Conservation (phyloP, 179 eudicot genomes). For the Beta macrorhiza region DNA sequence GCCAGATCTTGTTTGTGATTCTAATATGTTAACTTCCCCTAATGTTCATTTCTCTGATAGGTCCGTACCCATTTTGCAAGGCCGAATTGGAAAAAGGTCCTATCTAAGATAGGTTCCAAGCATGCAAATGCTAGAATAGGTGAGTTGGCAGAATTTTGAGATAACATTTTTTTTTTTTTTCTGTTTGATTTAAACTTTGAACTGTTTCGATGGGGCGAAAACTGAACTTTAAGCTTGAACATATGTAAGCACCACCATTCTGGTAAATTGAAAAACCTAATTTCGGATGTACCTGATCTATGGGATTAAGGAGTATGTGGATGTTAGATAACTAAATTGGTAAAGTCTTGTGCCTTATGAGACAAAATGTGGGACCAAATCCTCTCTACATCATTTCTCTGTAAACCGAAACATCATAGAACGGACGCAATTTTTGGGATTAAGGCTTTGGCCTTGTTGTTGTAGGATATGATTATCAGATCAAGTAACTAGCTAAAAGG, state of each 20-base stretch:
- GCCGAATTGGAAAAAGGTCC: constrained; percentile 96
- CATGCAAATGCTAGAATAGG: constrained; percentile 93
- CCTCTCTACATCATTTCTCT: no score
- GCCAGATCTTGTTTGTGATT: neutral
- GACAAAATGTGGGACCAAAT: no score
- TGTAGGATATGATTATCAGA: neutral
- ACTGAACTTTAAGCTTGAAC: constrained; percentile 3
- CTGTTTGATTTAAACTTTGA: neutral
- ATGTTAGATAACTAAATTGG: neutral
- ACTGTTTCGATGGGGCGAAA: neutral
- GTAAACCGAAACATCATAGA: no score
- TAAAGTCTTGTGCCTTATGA: no score
- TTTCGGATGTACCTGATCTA: neutral
- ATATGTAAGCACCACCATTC: neutral
- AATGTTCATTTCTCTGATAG: constrained; percentile 33
- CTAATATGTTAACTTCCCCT: neutral
- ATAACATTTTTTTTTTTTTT: neutral
- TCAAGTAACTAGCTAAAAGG: neutral
- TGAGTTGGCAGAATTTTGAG: constrained; percentile 26
- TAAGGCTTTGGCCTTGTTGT: no score
- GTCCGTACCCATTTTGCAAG: constrained; percentile 96
- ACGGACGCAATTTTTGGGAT: no score
- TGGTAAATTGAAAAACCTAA: neutral
- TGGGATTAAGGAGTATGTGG: neutral
- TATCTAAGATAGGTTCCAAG: constrained; percentile 72